phyloP scores from a whole-genome alignment of 2,329 filamentous ascomycete genomes.

The Stachybotrys echinatus region DNA sequence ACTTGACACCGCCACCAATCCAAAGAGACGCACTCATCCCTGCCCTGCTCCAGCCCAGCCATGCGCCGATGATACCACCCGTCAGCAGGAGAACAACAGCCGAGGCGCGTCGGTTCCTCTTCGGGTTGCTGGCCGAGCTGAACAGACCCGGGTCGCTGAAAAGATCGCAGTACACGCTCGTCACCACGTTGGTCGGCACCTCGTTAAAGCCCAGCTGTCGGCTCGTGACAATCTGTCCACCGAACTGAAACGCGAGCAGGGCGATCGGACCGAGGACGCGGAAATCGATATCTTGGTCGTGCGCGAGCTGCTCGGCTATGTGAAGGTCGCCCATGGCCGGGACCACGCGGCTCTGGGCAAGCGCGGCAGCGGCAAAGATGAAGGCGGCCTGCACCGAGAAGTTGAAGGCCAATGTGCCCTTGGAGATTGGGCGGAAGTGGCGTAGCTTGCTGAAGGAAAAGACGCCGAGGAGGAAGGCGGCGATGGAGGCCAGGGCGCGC shows the following conservation, averaged over 20 bases:
- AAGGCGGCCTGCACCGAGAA: slow-evolving; percentile 47
- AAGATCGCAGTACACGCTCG: slow-evolving; percentile 49
- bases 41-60: slow-evolving; percentile 42
- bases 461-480: slow-evolving; percentile 47
- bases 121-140: slow-evolving; percentile 36
- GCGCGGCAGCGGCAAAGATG: slow-evolving; percentile 46
- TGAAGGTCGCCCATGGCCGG: slow-evolving; percentile 1
- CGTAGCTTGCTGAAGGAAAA: slow-evolving; percentile 35
- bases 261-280: slow-evolving; percentile 34
- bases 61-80: slow-evolving; percentile 43
- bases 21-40: slow-evolving; percentile 20
- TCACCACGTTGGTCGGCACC: slow-evolving; percentile 49
- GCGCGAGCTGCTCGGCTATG: neutral
- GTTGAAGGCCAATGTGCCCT: slow-evolving; percentile 36
- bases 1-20: slow-evolving; percentile 22
- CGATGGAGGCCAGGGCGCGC: slow-evolving; percentile 42
- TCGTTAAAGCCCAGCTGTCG: slow-evolving; percentile 46
- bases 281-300: slow-evolving; percentile 11
- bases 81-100: slow-evolving; percentile 39
- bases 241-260: slow-evolving; percentile 47
- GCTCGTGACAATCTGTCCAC: slow-evolving; percentile 46
- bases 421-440: slow-evolving; percentile 12
- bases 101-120: slow-evolving; percentile 41
- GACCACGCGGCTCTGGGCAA: slow-evolving; percentile 38
- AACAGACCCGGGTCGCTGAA: slow-evolving; percentile 44